phyloP scores from a whole-genome alignment of 805 yeast genomes.

The Tetrapisispora nanseiensis region DNA sequence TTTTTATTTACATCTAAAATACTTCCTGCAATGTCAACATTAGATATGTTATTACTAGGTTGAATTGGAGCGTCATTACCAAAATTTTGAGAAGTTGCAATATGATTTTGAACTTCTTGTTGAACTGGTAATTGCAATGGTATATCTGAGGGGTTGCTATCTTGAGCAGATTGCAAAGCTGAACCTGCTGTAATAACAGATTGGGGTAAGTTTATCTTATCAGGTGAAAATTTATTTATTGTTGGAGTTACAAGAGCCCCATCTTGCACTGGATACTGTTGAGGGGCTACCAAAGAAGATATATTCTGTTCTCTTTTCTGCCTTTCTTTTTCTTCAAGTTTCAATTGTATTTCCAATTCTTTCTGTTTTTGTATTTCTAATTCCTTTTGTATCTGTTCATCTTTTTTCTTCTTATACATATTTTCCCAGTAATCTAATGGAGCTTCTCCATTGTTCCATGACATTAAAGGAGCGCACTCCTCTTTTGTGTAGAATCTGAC shows the following conservation, averaged over 20 bases:
- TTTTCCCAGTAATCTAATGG: slow-evolving; percentile 26
- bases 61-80: neutral
- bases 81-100: neutral
- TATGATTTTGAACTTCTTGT: neutral
- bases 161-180: neutral
- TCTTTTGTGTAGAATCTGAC: slow-evolving; percentile 11
- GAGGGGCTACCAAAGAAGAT: neutral
- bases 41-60: neutral
- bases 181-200: neutral
- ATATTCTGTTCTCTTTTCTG: slow-evolving; percentile 6
- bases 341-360: slow-evolving; percentile 6
- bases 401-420: slow-evolving; percentile 5
- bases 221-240: neutral
- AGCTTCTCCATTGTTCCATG: slow-evolving; percentile 15
- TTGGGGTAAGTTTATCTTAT: neutral
- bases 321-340: slow-evolving; percentile 8
- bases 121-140: slow-evolving; percentile 3
- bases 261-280: neutral
- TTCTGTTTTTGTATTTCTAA: slow-evolving; percentile 1
- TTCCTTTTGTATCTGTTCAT: slow-evolving; percentile 1
- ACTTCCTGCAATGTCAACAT: slow-evolving; percentile 4
- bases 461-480: slow-evolving; percentile 11
- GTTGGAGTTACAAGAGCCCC: neutral
- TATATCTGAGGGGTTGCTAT: neutral
- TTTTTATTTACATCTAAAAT: neutral